These are phyloP conservation scores for Bretschneidera sinensis DNA, from an alignment of 345 rosid genomes.

Conservation along the genomic window DNA sequence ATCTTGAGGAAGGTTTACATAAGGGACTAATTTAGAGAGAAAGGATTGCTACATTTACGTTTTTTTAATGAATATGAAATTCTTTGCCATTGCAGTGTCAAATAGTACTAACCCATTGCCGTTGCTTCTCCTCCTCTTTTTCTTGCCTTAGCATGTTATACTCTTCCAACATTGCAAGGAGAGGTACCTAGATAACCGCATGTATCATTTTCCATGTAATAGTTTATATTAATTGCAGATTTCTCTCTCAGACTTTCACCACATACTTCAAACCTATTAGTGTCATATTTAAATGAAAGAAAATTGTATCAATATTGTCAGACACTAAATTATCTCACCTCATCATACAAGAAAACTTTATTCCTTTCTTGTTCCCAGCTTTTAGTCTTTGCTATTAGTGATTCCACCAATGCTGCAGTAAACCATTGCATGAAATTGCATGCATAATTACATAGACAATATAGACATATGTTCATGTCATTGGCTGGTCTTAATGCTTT, in stretches of 20 bases:
- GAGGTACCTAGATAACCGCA: constrained; percentile 58
- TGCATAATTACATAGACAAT: neutral
- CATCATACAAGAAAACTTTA: constrained; percentile 80
- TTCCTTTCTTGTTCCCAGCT: constrained; percentile 89
- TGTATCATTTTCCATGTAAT: neutral
- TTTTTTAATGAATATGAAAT: neutral
- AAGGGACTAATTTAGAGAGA: neutral
- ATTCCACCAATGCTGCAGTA: constrained; percentile 68
- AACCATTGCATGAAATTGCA: constrained; percentile 2
- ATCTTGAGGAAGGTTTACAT: neutral
- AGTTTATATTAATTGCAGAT: neutral
- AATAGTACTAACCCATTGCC: constrained; percentile 53
- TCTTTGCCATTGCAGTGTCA: constrained; percentile 7
- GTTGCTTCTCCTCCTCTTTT: constrained; percentile 76
- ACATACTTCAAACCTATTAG: neutral
- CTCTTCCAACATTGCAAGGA: constrained; percentile 79
- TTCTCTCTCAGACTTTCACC: neutral
- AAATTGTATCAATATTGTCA: neutral
- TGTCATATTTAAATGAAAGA: neutral
- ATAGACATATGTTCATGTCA: constrained; percentile 1
- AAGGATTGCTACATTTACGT: neutral
- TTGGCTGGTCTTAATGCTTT: neutral
- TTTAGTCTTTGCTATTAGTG: constrained; percentile 63
- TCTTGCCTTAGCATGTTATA: constrained; percentile 58
- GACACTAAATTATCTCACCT: constrained; percentile 40